phyloP scores from a whole-genome alignment of 2,329 filamentous ascomycete genomes.

The Xylariaceae sp. region DNA sequence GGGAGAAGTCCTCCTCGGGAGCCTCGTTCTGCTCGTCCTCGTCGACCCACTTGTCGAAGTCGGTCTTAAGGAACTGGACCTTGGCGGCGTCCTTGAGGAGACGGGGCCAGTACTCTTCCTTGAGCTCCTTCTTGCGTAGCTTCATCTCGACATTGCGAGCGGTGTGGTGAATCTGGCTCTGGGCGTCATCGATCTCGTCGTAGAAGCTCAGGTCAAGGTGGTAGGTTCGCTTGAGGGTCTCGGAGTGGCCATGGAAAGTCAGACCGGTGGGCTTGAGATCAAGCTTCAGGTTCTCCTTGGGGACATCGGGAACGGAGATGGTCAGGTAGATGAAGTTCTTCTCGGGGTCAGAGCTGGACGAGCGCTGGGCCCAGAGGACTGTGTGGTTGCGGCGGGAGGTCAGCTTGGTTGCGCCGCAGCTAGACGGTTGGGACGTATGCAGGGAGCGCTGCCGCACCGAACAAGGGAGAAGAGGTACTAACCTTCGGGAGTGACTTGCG shows the following conservation, averaged over 20 bases:
- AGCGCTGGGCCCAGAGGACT: constrained; percentile 99
- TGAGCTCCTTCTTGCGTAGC: constrained; percentile 94
- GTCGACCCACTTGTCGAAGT: constrained; percentile 99
- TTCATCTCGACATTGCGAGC: constrained; percentile 84
- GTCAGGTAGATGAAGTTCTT: constrained; percentile 97
- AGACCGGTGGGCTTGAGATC: constrained; percentile 75
- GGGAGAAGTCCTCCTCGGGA: constrained; percentile 72
- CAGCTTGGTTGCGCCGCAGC: too few species aligned
- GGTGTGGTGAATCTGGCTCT: constrained; percentile 85
- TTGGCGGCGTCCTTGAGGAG: constrained; percentile 87
- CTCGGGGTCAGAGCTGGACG: constrained; percentile 68
- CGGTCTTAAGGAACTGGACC: constrained; percentile 93
- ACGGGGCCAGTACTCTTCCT: constrained; percentile 92
- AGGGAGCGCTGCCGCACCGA: constrained; percentile 1
- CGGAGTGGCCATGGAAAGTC: constrained; percentile 77
- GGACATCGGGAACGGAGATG: constrained; percentile 82
- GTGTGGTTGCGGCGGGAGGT: constrained; percentile 1
- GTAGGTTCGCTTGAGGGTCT: constrained; percentile 82
- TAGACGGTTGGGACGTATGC: too few species aligned
- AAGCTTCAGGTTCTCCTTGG: constrained; percentile 71
- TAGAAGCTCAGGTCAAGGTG: constrained; percentile 83
- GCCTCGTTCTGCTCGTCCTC: constrained; percentile 97
- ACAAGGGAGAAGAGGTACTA: constrained; percentile 14
- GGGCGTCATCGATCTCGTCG: constrained; percentile 80
- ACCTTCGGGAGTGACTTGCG: constrained; percentile 38